Evolutionary conservation across 1,284 basidiomycete species (phyloP).

Genomic region (Rhodotorula glutinis): DNA sequence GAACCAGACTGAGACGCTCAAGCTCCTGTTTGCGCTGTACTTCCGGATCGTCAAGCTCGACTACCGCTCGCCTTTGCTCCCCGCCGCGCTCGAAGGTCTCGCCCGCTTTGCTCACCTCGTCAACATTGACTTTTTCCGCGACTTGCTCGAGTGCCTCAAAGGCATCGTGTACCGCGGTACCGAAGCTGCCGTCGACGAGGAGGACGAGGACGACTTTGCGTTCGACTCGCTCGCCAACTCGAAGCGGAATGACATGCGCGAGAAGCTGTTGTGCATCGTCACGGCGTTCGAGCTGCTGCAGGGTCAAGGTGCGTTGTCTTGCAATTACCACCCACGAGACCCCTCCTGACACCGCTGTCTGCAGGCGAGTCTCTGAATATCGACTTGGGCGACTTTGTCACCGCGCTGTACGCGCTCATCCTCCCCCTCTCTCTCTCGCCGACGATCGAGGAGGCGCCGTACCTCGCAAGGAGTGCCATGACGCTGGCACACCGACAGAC

Average conservation of each 20-base stretch:
- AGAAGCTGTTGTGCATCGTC: slow-evolving; percentile 79
- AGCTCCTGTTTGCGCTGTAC: slow-evolving; percentile 95
- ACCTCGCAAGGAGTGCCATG: slow-evolving; percentile 34
- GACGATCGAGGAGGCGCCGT: slow-evolving; percentile 51
- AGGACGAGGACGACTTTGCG: slow-evolving; percentile 52
- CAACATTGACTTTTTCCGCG: slow-evolving; percentile 98
- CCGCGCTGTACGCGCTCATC: slow-evolving; percentile 54
- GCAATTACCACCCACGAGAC: background rate
- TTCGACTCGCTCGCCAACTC: slow-evolving; percentile 7
- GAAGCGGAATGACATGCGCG: slow-evolving; percentile 54
- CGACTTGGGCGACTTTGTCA: slow-evolving; percentile 85
- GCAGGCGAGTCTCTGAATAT: slow-evolving; percentile 91
- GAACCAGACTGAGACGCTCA: slow-evolving; percentile 93
- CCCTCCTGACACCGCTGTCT: slow-evolving; percentile 4
- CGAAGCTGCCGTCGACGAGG: slow-evolving; percentile 39
- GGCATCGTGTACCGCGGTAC: slow-evolving; percentile 60
- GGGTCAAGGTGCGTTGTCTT: slow-evolving; percentile 71
- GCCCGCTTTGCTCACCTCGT: slow-evolving; percentile 92
- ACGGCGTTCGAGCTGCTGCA: slow-evolving; percentile 94
- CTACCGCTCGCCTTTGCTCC: slow-evolving; percentile 72
- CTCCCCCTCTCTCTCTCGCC: slow-evolving; percentile 54
- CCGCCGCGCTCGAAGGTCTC: slow-evolving; percentile 86
- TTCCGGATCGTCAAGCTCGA: slow-evolving; percentile 87
- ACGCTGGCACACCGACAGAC: slow-evolving; percentile 25
- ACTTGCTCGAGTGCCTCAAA: slow-evolving; percentile 83